Percentiles rank a stretch among this genome's conserved stretches.
Evolutionary conservation across 2,329 filamentous ascomycete species (phyloP).

Genomic region (Ophiostoma sp.): DNA sequence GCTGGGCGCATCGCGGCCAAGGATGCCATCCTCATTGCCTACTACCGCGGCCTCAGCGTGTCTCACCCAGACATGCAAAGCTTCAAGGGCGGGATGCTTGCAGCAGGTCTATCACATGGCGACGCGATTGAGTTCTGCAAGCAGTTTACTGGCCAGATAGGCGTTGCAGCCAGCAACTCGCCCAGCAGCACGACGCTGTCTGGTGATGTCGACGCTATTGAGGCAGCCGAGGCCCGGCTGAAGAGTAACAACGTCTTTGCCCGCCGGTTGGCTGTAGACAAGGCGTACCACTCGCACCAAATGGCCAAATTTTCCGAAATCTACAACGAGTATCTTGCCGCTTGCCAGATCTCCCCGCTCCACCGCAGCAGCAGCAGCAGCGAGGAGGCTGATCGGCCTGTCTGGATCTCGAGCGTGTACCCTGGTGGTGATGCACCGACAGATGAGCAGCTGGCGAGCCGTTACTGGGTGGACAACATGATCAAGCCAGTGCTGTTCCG

Average conservation of each 20-base stretch:
- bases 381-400: not conserved
- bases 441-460: slow-evolving; percentile 23
- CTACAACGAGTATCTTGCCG: slow-evolving; percentile 27
- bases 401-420: slow-evolving; percentile 29
- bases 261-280: slow-evolving; percentile 35
- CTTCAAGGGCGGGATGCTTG: slow-evolving; percentile 39
- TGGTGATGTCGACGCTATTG: slow-evolving; percentile 32
- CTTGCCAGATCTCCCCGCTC: slow-evolving; percentile 16
- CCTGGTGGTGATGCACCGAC: slow-evolving; percentile 26
- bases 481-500: slow-evolving; percentile 32
- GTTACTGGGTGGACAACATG: slow-evolving; percentile 35
- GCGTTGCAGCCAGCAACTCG: slow-evolving; percentile 23
- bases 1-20: slow-evolving; percentile 27
- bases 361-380: not conserved
- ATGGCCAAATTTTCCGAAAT: slow-evolving; percentile 31
- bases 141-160: slow-evolving; percentile 4
- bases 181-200: slow-evolving; percentile 41
- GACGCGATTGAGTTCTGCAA: slow-evolving; percentile 34
- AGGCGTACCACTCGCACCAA: slow-evolving; percentile 38
- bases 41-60: slow-evolving; percentile 27
- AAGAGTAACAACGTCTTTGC: slow-evolving; percentile 29
- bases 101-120: slow-evolving; percentile 37
- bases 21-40: slow-evolving; percentile 28
- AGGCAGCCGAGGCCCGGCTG: slow-evolving; percentile 29
- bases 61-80: slow-evolving; percentile 18